These are phyloP conservation scores for Canavalia gladiata DNA, from an alignment of 306 rosid species.

Conservation along the genomic window DNA sequence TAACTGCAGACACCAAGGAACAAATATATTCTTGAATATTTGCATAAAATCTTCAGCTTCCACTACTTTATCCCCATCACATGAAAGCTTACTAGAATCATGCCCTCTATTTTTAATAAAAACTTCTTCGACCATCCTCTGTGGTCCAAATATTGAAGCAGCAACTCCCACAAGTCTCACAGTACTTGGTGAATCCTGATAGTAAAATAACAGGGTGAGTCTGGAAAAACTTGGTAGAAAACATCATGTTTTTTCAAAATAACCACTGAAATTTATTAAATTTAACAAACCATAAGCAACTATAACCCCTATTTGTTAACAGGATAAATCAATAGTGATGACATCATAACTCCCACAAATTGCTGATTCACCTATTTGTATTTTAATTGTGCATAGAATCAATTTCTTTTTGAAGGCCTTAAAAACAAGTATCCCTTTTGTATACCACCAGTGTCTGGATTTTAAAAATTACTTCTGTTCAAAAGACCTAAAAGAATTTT, in stretches of 20 bases:
- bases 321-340: constrained; percentile 25
- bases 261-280: constrained; percentile 20
- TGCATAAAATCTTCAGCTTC: constrained; percentile 68
- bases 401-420: not conserved
- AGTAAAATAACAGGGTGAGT: constrained; percentile 47
- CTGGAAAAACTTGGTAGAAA: constrained; percentile 27
- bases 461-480: not conserved
- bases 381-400: constrained; percentile 28
- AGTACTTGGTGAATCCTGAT: constrained; percentile 77
- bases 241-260: not conserved
- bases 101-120: constrained; percentile 57
- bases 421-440: not conserved
- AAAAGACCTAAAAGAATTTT: constrained; percentile 20
- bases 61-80: constrained; percentile 49
- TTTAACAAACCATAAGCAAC: constrained; percentile 28
- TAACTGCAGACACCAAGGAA: constrained; percentile 86
- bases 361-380: constrained; percentile 25
- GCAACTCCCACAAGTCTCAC: constrained; percentile 73
- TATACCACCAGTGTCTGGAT: constrained; percentile 16
- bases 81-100: constrained; percentile 47
- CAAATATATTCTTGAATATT: constrained; percentile 76
- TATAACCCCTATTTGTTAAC: constrained; percentile 11
- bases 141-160: constrained; percentile 87
- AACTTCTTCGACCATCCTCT: constrained; percentile 67
- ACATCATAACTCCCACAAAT: constrained; percentile 13